A percentile compares a stretch with the other conserved stretches of the same genome.
These are phyloP conservation scores for Coemansia sp. DNA, from an alignment of 192 early-diverging fungal genomes.

Conservation along the genomic window DNA sequence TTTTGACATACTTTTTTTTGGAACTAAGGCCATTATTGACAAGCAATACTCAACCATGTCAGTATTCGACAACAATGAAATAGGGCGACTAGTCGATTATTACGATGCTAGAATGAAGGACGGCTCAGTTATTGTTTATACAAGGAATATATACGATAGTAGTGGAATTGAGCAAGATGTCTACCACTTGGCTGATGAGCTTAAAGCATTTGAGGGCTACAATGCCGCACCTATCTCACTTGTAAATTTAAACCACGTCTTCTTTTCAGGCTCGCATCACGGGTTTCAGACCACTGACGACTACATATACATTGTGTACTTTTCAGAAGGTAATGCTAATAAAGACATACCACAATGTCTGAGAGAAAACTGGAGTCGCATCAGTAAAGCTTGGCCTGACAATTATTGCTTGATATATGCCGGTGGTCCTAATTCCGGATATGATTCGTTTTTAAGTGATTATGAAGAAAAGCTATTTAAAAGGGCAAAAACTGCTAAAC, in stretches of 20 bases:
- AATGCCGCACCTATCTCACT: neutral
- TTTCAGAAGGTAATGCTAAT: neutral
- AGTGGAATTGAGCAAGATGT: neutral
- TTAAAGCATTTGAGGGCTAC: neutral
- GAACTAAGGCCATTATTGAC: neutral
- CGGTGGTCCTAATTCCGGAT: neutral
- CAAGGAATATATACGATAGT: neutral
- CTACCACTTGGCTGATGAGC: neutral
- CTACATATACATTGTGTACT: neutral
- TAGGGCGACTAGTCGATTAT: neutral
- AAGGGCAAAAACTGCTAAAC: neutral
- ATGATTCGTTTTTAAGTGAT: neutral
- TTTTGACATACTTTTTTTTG: neutral
- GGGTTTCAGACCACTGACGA: neutral
- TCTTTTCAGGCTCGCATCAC: neutral
- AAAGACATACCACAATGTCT: neutral
- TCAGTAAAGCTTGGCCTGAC: neutral
- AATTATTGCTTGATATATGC: neutral
- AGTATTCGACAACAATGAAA: neutral
- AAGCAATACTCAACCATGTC: neutral
- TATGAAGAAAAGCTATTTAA: neutral
- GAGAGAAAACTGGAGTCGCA: neutral
- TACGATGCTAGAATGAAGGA: neutral
- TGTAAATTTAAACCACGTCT: neutral
- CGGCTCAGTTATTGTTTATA: neutral